Percentiles rank a stretch among this genome's conserved stretches.
These are phyloP conservation scores for Phaeosphaeriaceae sp. DNA, from an alignment of 2,329 filamentous ascomycete genomes.

Conservation along the genomic window DNA sequence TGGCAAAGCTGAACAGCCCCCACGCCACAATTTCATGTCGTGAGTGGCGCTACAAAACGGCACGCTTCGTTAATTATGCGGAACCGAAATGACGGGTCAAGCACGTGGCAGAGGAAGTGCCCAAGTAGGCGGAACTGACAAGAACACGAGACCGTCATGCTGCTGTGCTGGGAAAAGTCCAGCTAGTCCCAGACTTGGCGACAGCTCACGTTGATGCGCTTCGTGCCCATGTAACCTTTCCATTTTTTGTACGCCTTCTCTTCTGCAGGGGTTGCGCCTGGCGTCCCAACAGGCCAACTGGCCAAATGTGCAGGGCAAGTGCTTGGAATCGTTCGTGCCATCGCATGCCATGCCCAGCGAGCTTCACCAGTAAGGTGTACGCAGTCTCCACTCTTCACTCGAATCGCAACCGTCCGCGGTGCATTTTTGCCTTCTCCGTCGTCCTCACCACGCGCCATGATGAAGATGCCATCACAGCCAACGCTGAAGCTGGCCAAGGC, in stretches of 20 bases:
- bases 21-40: background rate
- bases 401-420: slow-evolving; percentile 43
- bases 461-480: slow-evolving; percentile 89
- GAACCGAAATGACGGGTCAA: slow-evolving; percentile 3
- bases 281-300: slow-evolving; percentile 71
- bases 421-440: slow-evolving; percentile 38
- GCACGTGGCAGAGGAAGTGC: background rate
- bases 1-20: background rate
- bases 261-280: slow-evolving; percentile 38
- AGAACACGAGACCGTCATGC: background rate
- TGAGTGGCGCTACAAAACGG: background rate
- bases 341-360: slow-evolving; percentile 93
- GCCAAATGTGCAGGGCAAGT: slow-evolving; percentile 80
- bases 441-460: slow-evolving; percentile 65
- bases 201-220: slow-evolving; percentile 51
- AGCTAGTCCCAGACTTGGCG: slow-evolving; percentile 50
- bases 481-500: slow-evolving; percentile 88
- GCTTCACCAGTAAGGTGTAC: slow-evolving; percentile 86
- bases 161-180: background rate
- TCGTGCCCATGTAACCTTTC: slow-evolving; percentile 50
- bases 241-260: slow-evolving; percentile 48
- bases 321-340: slow-evolving; percentile 81
- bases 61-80: slow-evolving; percentile 1
- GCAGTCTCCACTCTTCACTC: slow-evolving; percentile 82
- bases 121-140: background rate